These are phyloP conservation scores for Debaryomyces nepalensis DNA, from an alignment of 1,139 yeast genomes.

Conservation along the genomic window DNA sequence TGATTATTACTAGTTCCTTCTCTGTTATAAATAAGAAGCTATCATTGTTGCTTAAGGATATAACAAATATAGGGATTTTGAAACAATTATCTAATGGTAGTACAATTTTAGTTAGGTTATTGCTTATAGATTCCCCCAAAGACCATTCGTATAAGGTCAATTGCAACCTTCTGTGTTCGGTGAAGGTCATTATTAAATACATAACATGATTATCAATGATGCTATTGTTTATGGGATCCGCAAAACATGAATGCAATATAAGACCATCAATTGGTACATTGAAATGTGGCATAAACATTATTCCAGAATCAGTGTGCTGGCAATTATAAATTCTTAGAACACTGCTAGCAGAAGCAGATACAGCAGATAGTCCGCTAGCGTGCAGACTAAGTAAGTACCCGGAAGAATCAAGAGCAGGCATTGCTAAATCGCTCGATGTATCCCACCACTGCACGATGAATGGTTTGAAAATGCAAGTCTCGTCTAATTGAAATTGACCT, in stretches of 20 bases:
- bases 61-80: conserved; percentile 43
- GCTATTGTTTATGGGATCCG: conserved; percentile 36
- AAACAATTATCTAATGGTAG: conserved; percentile 46
- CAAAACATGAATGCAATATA: conserved; percentile 48
- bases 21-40: conserved; percentile 41
- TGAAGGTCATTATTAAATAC: conserved; percentile 41
- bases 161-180: conserved; percentile 41
- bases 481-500: conserved; percentile 7
- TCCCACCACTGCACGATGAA: conserved; percentile 61
- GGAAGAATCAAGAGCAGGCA: conserved; percentile 35
- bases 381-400: conserved; percentile 44
- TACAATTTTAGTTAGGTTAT: conserved; percentile 24
- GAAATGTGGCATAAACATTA: conserved; percentile 41
- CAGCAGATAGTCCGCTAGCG: conserved; percentile 42
- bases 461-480: conserved; percentile 38
- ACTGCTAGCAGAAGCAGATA: conserved; percentile 43
- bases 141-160: conserved; percentile 49
- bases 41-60: conserved; percentile 39
- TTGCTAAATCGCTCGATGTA: conserved; percentile 22
- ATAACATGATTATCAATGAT: conserved; percentile 36
- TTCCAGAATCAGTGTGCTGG: conserved; percentile 40
- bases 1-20: conserved; percentile 33
- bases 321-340: conserved; percentile 44
- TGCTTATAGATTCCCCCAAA: conserved; percentile 33
- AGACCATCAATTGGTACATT: conserved; percentile 49